A percentile compares a stretch with the other conserved stretches of the same genome.
phyloP scores from a whole-genome alignment of 1,139 yeast species.

The Arxiozyma bovina region DNA sequence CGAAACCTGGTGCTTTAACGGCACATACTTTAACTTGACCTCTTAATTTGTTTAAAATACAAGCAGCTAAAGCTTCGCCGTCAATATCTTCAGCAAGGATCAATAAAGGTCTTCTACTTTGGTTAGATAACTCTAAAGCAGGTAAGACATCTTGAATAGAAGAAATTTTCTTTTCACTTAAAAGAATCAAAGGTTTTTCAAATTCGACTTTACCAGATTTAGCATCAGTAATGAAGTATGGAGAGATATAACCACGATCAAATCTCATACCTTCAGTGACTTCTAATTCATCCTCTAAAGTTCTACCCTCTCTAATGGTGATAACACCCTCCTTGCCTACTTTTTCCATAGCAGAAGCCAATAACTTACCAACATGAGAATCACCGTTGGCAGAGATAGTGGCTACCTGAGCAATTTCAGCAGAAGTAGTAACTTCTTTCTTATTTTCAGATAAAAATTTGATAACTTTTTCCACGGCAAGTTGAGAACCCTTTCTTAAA shows the following conservation, averaged over 20 bases:
- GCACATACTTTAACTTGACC: constrained; percentile 99
- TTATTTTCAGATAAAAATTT: constrained; percentile 81
- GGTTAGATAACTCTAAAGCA: constrained; percentile 88
- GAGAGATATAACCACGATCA: constrained; percentile 97
- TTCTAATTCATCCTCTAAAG: constrained; percentile 92
- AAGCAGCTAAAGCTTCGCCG: constrained; percentile 98
- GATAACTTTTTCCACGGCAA: constrained; percentile 96
- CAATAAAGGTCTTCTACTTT: constrained; percentile 88
- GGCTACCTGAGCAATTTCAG: constrained; percentile 97
- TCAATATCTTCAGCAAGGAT: constrained; percentile 96
- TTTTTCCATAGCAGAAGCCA: constrained; percentile 98
- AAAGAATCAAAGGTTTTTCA: constrained; percentile 83
- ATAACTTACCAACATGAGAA: constrained; percentile 81
- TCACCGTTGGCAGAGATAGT: constrained; percentile 98
- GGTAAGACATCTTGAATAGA: constrained; percentile 90
- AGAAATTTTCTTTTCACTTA: constrained; percentile 92
- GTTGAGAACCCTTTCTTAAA: constrained; percentile 96
- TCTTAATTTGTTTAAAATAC: constrained; percentile 95
- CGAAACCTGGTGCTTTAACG: constrained; percentile 98
- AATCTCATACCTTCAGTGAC: constrained; percentile 99
- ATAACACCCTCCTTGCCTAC: constrained; percentile 99
- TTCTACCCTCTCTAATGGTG: constrained; percentile 95
- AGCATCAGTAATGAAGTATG: constrained; percentile 94
- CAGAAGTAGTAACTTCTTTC: constrained; percentile 94
- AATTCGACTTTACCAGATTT: constrained; percentile 96